Evolutionary conservation across 805 yeast species (phyloP).

Genomic region (Suhomyces prunicola): DNA sequence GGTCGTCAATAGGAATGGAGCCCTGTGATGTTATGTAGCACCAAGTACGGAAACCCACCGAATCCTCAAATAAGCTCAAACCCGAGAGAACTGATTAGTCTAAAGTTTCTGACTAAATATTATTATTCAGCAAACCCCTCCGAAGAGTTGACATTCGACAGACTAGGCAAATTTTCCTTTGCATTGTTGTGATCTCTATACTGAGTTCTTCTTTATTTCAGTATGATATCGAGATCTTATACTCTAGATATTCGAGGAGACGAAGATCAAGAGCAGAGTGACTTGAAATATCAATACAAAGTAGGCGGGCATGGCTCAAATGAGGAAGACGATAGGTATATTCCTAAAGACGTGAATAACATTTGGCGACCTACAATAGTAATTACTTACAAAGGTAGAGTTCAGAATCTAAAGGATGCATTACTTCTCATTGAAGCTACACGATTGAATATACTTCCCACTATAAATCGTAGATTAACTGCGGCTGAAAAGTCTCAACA

Average conservation of each 20-base stretch:
- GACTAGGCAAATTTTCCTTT: background rate
- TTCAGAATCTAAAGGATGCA: conserved; percentile 59
- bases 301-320: too few species aligned
- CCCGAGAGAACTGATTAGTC: background rate
- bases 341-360: background rate
- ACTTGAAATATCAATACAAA: too few species aligned
- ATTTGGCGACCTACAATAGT: background rate
- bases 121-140: background rate
- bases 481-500: conserved; percentile 48
- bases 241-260: background rate
- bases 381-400: conserved; percentile 40
- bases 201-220: background rate
- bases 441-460: conserved; percentile 52
- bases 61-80: background rate
- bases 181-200: background rate
- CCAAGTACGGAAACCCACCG: background rate
- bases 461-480: conserved; percentile 56
- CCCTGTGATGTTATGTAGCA: background rate
- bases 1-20: background rate
- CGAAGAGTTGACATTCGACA: background rate
- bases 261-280: background rate
- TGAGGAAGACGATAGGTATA: background rate
- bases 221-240: background rate
- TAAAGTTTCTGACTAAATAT: background rate
- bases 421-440: conserved; percentile 64